Percentiles rank a stretch among this genome's conserved stretches.
These are phyloP conservation scores for Penicillium sp. DNA, from an alignment of 2,329 filamentous ascomycete species.

Conservation along the genomic window DNA sequence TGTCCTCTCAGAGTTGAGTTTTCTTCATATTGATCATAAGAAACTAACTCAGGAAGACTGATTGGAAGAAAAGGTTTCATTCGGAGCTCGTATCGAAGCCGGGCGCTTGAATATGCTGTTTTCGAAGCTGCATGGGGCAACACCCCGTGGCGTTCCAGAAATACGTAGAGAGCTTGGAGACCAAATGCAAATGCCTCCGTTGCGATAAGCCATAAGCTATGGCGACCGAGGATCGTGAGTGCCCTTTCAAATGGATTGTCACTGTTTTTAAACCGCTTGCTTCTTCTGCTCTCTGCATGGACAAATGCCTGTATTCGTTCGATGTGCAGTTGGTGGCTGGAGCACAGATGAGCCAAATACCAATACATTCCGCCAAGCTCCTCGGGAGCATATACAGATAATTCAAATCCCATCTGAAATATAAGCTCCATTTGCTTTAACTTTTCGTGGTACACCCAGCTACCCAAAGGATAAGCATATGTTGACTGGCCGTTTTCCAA, in stretches of 20 bases:
- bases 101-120: constrained; percentile 62
- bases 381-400: constrained; percentile 81
- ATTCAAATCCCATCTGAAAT: constrained; percentile 88
- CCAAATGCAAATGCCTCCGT: constrained; percentile 53
- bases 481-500: constrained; percentile 52
- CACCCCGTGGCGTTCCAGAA: constrained; percentile 56
- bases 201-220: constrained; percentile 62
- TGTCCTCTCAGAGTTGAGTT: constrained; percentile 42
- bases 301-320: constrained; percentile 70
- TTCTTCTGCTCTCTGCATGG: constrained; percentile 29
- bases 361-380: constrained; percentile 89
- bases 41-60: constrained; percentile 63
- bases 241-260: constrained; percentile 35
- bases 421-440: constrained; percentile 83
- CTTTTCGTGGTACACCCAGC: constrained; percentile 89
- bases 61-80: constrained; percentile 79
- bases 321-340: constrained; percentile 64
- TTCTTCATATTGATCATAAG: constrained; percentile 58
- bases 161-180: constrained; percentile 60
- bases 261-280: constrained; percentile 17
- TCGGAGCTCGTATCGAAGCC: constrained; percentile 72
- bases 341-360: constrained; percentile 72
- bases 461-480: constrained; percentile 70
- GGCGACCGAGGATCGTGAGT: constrained; percentile 54
- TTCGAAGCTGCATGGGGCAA: constrained; percentile 46